Evolutionary conservation across 805 yeast genomes (phyloP), one percentile per base, ranked within the genome.

Genomic region (Candida anglica): DNA sequence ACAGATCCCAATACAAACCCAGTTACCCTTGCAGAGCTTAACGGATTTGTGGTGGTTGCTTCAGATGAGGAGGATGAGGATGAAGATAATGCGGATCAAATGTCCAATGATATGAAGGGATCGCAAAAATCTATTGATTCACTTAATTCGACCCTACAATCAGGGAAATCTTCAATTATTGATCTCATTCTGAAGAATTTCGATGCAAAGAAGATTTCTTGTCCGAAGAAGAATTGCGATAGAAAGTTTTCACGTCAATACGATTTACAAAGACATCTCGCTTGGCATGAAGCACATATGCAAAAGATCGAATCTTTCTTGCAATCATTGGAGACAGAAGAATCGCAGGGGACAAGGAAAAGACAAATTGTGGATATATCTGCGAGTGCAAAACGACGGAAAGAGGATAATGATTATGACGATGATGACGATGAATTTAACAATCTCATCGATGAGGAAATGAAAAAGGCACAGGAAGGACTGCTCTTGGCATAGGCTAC

Each of bases 171-270:
- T 13, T 53, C 66, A 3, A 50, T 63, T 5, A 41, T 70, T 14
- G 67, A 58, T 22, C 42, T 72, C 15, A 50, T 73, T 15, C 52
- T 58, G 44, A 47, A 50, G 14, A 71, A 69, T 44, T 60, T 56
- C 27, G 50, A 57, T 6, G 45, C 52, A 8, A 63, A 63, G 26
- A 58, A 44, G 29, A 47, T 69, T 1, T 34, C 46, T 0, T 81
- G 88, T 47, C 66, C 76, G 0, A 71, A 61, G 39, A 52, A 46
- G 3, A 66, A 66, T 27, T 81, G 89, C 51, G 58, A 57, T 21
- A 63, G 86, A 37, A 59, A 63, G 5, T 81, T 81, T 49, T 64
- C 66, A 33, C 67, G 71, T 39, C 63, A 66, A 0, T 63, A 63
- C 43, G 81, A 75, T 46, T 46, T 76, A 17, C 44, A 52, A 13